Percentiles rank a stretch among this genome's conserved stretches.
Conservation (phyloP, 2,329 filamentous ascomycete species). For the Fusarium sulawesiense region DNA sequence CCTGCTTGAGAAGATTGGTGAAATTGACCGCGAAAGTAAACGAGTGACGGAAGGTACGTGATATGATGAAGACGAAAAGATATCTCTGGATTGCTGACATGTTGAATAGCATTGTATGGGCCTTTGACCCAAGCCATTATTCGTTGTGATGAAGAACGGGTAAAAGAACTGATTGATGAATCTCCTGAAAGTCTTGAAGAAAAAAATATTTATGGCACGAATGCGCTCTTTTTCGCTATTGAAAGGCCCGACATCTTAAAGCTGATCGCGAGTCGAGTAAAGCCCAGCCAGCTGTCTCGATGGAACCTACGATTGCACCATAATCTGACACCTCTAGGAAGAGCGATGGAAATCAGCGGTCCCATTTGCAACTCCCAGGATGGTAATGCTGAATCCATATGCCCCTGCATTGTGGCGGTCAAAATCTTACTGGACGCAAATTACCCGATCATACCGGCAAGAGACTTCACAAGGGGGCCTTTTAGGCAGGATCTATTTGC, state of each 20-base stretch:
- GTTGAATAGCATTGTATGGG: not conserved
- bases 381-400: not conserved
- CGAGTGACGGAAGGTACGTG: not conserved
- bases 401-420: not conserved
- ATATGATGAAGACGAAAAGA: fast-evolving
- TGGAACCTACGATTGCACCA: fast-evolving
- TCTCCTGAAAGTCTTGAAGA: not conserved
- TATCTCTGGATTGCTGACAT: fast-evolving
- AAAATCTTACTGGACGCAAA: not conserved
- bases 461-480: not conserved
- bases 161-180: not conserved
- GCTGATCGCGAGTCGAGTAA: not conserved
- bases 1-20: not conserved
- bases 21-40: no score
- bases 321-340: not conserved
- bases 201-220: not conserved
- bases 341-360: not conserved
- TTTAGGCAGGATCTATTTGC: fast-evolving
- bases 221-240: not conserved
- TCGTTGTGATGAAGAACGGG: not conserved
- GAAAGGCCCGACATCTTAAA: not conserved
- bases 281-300: not conserved
- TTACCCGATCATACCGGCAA: not conserved
- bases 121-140: not conserved
- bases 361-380: fast-evolving